Conservation (phyloP, 2,329 filamentous ascomycete species). For the Coniella vitis region DNA sequence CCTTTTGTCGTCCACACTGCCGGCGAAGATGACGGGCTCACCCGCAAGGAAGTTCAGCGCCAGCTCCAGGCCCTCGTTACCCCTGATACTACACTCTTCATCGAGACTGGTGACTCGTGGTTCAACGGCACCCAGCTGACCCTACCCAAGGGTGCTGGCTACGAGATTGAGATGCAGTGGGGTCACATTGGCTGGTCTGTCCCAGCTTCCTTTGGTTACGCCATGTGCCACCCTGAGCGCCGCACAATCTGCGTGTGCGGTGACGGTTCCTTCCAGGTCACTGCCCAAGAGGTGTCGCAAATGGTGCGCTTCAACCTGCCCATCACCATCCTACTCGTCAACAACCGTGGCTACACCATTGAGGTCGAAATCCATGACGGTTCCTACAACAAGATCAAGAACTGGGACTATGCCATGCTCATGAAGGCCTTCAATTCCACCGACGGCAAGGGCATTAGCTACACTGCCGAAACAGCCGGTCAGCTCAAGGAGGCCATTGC, state of each 20-base stretch:
- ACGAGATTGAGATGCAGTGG: conserved; percentile 27
- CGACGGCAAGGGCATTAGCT: conserved; percentile 21
- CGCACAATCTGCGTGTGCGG: conserved; percentile 27
- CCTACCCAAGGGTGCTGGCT: conserved; percentile 21
- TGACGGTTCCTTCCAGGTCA: conserved; percentile 31
- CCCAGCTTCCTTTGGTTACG: conserved; percentile 23
- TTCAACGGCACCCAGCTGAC: conserved; percentile 23
- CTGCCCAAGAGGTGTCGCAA: conserved; percentile 29
- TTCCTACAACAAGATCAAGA: conserved; percentile 26
- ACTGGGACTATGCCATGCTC: conserved; percentile 25
- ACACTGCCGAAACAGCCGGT: conserved; percentile 20
- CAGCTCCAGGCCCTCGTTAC: conserved; percentile 21
- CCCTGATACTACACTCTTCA: conserved; percentile 19
- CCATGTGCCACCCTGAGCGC: conserved; percentile 19
- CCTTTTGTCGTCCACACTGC: conserved; percentile 16
- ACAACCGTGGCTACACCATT: conserved; percentile 33
- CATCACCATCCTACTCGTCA: conserved; percentile 27
- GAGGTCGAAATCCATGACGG: conserved; percentile 32
- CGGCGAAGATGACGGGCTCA: conserved; percentile 16
- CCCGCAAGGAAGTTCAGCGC: conserved; percentile 22
- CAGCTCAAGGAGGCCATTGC: conserved; percentile 19
- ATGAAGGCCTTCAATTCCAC: conserved; percentile 21
- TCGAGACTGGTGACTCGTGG: conserved; percentile 24
- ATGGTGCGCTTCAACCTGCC: conserved; percentile 28
- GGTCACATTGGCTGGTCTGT: conserved; percentile 25